These are phyloP conservation scores for Berberis vulgaris DNA, from an alignment of 164 flowering plant species.

Conservation along the genomic window DNA sequence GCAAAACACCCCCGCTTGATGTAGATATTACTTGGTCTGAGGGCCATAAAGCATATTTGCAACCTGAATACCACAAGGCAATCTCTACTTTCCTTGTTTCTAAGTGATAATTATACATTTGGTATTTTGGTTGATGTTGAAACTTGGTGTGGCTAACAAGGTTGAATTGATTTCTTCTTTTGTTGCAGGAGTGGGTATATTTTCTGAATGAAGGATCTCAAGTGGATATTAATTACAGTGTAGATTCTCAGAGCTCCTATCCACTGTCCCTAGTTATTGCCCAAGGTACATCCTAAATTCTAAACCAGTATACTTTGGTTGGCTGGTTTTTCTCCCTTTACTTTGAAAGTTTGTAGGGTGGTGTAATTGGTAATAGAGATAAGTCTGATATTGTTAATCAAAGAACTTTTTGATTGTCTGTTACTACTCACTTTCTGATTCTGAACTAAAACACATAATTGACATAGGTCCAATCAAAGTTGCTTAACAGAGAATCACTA, in stretches of 20 bases:
- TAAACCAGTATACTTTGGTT: neutral
- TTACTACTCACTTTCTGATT: too few species aligned
- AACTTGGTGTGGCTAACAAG: too few species aligned
- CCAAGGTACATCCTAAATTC: constrained; percentile 26
- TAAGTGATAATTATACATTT: neutral
- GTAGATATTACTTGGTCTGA: constrained; percentile 40
- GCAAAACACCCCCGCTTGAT: constrained; percentile 35
- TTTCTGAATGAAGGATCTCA: constrained; percentile 47
- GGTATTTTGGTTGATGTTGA: too few species aligned
- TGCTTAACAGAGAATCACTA: too few species aligned
- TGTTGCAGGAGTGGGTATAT: constrained; percentile 54
- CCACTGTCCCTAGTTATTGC: constrained; percentile 49
- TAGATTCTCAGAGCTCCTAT: constrained; percentile 24
- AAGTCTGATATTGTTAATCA: too few species aligned
- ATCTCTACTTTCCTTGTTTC: neutral
- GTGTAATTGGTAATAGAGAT: too few species aligned
- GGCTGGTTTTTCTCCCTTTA: neutral
- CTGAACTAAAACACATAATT: too few species aligned
- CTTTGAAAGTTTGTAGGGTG: neutral
- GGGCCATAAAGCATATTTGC: constrained; percentile 25
- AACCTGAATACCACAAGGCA: constrained; percentile 35
- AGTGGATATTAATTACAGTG: constrained; percentile 38
- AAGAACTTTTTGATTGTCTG: too few species aligned
- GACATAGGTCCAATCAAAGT: too few species aligned
- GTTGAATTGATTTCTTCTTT: neutral